These are phyloP conservation scores for Stipa capillata DNA, from an alignment of 176 grass and related monocot genomes.

Conservation along the genomic window DNA sequence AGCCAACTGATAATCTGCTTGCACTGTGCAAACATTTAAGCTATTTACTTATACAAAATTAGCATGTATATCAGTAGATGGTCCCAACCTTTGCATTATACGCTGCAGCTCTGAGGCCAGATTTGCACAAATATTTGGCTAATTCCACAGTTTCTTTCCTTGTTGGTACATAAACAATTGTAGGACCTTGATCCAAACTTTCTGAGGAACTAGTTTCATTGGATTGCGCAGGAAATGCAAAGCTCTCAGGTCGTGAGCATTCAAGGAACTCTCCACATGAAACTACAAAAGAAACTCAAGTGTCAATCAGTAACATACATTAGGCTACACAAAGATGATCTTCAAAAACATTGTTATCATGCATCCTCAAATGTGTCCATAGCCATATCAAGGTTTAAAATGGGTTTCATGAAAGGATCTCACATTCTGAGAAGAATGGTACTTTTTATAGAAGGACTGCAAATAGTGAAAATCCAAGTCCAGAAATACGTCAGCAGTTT, in stretches of 20 bases:
- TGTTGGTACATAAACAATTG: slow-evolving; percentile 90
- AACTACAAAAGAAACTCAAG: slow-evolving; percentile 47
- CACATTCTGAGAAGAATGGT: slow-evolving; percentile 4
- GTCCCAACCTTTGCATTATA: slow-evolving; percentile 90
- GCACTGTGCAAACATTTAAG: background rate
- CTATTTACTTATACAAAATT: background rate
- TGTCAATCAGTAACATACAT: slow-evolving; percentile 8
- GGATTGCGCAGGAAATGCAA: slow-evolving; percentile 11
- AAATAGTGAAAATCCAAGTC: background rate
- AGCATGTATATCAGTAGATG: background rate
- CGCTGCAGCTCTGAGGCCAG: slow-evolving; percentile 80
- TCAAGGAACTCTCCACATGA: slow-evolving; percentile 76
- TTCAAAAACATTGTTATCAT: background rate
- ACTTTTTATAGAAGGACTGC: background rate
- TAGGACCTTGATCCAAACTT: slow-evolving; percentile 65
- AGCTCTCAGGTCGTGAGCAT: slow-evolving; percentile 22
- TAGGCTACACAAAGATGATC: background rate
- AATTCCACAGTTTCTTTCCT: slow-evolving; percentile 72
- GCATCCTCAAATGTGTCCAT: background rate
- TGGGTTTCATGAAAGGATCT: background rate
- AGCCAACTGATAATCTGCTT: background rate
- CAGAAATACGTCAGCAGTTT: background rate
- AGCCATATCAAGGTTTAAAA: background rate
- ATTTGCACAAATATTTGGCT: slow-evolving; percentile 65
- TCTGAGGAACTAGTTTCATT: slow-evolving; percentile 29